These are phyloP conservation scores for Lycium ferocissimum DNA, from an alignment of 257 asterid species.

Conservation along the genomic window DNA sequence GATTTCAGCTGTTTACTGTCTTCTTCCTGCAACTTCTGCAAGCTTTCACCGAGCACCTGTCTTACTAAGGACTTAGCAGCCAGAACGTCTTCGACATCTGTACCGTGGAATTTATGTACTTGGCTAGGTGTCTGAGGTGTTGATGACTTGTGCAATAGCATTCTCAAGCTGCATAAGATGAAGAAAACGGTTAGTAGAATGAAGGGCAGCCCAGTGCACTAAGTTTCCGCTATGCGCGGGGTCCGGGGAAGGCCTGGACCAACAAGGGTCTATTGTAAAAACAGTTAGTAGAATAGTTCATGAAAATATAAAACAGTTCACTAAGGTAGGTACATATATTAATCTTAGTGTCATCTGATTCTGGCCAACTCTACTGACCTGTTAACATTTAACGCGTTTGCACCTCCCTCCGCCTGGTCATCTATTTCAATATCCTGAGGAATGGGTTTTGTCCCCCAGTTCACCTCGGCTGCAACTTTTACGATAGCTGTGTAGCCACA, in stretches of 20 bases:
- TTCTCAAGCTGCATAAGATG: constrained; percentile 66
- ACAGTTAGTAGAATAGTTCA: background rate
- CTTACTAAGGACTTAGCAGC: constrained; percentile 54
- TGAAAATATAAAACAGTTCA: background rate
- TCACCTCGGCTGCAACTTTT: constrained; percentile 70
- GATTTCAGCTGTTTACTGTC: constrained; percentile 55
- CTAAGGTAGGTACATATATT: constrained; percentile 8
- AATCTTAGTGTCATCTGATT: constrained; percentile 21
- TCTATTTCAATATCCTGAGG: constrained; percentile 65
- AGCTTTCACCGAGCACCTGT: constrained; percentile 65
- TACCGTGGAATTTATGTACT: constrained; percentile 58
- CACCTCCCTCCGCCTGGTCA: constrained; percentile 94
- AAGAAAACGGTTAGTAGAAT: background rate
- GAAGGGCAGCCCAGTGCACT: no score
- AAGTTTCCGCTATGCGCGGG: no score
- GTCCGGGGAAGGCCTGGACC: no score
- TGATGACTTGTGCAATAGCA: constrained; percentile 70
- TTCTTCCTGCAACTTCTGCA: constrained; percentile 59
- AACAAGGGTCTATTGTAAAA: no score
- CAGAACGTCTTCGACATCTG: constrained; percentile 59
- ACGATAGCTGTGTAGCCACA: constrained; percentile 87
- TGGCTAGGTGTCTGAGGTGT: constrained; percentile 58
- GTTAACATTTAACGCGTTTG: constrained; percentile 87
- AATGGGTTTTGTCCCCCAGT: constrained; percentile 50
- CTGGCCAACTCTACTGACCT: constrained; percentile 51